These are phyloP conservation scores for Vicia villosa DNA, from an alignment of 306 rosid species.

Conservation along the genomic window DNA sequence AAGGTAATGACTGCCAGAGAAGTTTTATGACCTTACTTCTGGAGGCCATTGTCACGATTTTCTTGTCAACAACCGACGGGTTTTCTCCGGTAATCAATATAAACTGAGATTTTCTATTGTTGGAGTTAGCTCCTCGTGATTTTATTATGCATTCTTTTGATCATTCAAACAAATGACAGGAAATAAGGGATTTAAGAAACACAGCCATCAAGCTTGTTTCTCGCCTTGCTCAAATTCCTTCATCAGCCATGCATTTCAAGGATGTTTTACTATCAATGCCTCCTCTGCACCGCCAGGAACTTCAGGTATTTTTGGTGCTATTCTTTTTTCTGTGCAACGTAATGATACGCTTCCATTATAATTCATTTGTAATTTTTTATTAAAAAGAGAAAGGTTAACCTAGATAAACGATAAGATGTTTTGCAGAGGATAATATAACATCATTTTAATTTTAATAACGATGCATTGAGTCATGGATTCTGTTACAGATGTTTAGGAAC, in stretches of 20 bases:
- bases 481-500: not conserved
- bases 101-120: no score
- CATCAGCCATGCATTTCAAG: constrained; percentile 83
- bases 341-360: constrained; percentile 1
- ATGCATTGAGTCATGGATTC: not conserved
- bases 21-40: constrained; percentile 67
- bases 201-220: no score
- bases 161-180: no score
- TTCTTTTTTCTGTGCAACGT: constrained; percentile 9
- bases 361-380: not conserved
- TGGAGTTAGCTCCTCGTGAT: not conserved
- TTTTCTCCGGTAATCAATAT: constrained; percentile 47
- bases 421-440: not conserved
- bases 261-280: constrained; percentile 89
- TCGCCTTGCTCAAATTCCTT: constrained; percentile 84
- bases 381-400: not conserved
- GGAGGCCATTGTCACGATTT: constrained; percentile 73
- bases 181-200: no score
- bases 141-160: not conserved
- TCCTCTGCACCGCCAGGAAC: constrained; percentile 79
- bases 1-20: constrained; percentile 64
- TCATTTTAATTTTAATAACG: not conserved
- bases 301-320: constrained; percentile 60
- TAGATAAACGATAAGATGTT: not conserved
- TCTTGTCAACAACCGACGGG: constrained; percentile 61